Percentiles rank a stretch among this genome's conserved stretches.
Conservation (phyloP, 2,329 filamentous ascomycete genomes). For the Diplodia intermedia region DNA sequence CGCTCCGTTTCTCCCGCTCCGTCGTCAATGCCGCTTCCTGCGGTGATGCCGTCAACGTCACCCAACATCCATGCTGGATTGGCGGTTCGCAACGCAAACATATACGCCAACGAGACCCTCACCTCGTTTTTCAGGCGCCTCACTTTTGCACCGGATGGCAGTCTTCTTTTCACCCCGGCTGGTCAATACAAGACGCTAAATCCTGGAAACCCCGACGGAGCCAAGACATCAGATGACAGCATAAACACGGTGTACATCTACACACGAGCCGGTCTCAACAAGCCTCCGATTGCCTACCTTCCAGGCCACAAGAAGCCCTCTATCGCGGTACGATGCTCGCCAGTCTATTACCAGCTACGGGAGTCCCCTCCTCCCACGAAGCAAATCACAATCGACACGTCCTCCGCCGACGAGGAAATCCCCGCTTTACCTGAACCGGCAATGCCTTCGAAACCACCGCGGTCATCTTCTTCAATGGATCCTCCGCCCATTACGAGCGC, state of each 20-base stretch:
- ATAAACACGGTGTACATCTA: slow-evolving; percentile 99
- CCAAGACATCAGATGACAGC: slow-evolving; percentile 80
- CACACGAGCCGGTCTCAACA: slow-evolving; percentile 93
- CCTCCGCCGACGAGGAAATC: slow-evolving; percentile 83
- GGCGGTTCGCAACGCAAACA: slow-evolving; percentile 77
- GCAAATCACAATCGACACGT: slow-evolving; percentile 94
- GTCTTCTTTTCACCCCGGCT: slow-evolving; percentile 89
- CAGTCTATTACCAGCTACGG: slow-evolving; percentile 82
- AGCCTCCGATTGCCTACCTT: slow-evolving; percentile 91
- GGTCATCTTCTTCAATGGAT: slow-evolving; percentile 76
- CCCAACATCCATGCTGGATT: slow-evolving; percentile 74
- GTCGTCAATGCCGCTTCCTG: slow-evolving; percentile 83
- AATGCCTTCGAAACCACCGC: slow-evolving; percentile 61
- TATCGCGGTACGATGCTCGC: slow-evolving; percentile 93
- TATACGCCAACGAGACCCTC: slow-evolving; percentile 96
- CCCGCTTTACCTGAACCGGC: slow-evolving; percentile 83
- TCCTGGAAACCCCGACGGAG: slow-evolving; percentile 67
- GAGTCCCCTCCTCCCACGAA: slow-evolving; percentile 71
- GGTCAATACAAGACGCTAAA: slow-evolving; percentile 91
- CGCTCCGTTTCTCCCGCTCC: slow-evolving; percentile 92
- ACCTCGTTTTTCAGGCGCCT: slow-evolving; percentile 96
- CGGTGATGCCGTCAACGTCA: slow-evolving; percentile 93
- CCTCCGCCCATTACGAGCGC: slow-evolving; percentile 72
- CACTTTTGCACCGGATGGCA: slow-evolving; percentile 94
- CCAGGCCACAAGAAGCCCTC: slow-evolving; percentile 98